phyloP scores from a whole-genome alignment of 441 rosid species.

The Kokia cookei region DNA sequence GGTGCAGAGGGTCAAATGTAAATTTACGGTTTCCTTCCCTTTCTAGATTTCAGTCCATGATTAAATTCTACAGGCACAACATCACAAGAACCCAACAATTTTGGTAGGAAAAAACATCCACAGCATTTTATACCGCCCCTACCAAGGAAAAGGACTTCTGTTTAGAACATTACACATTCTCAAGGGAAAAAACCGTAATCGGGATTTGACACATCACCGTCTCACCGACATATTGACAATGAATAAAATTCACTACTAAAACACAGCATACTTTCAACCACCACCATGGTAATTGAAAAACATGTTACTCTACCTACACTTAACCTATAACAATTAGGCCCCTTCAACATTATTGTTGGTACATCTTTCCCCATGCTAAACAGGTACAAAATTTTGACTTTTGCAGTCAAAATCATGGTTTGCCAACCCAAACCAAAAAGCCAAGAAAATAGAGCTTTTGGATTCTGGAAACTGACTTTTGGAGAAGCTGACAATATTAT shows the following conservation, averaged over 20 bases:
- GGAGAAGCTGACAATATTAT: neutral
- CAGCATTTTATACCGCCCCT: constrained; percentile 5
- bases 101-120: neutral
- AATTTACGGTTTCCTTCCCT: neutral
- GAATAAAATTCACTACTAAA: constrained; percentile 19
- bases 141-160: neutral
- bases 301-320: constrained; percentile 1
- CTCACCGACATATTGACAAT: constrained; percentile 22
- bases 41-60: constrained; percentile 14
- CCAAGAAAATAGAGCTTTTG: neutral
- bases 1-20: neutral
- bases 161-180: constrained; percentile 5
- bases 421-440: neutral
- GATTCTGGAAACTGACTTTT: neutral
- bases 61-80: constrained; percentile 10
- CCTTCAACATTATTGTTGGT: neutral
- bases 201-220: constrained; percentile 24
- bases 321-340: neutral
- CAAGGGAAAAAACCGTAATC: constrained; percentile 15
- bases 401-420: neutral
- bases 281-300: constrained; percentile 5
- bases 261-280: constrained; percentile 12
- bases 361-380: too few relatives aligned
- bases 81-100: constrained; percentile 16
- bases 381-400: neutral